These are phyloP conservation scores for Xylaria intraflava DNA, from an alignment of 495 filamentous ascomycete genomes.

Conservation along the genomic window DNA sequence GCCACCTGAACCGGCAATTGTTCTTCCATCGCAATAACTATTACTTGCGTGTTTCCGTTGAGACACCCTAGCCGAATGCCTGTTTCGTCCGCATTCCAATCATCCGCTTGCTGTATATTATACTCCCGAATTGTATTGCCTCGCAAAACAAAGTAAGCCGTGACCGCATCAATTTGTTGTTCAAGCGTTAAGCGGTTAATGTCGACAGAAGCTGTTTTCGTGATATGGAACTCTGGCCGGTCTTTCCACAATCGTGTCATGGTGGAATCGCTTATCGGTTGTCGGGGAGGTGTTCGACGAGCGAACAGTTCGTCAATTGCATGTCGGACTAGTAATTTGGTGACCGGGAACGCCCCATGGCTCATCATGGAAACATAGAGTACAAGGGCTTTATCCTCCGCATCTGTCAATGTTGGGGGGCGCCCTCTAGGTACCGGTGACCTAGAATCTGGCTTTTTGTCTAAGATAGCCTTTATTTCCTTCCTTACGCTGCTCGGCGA, in stretches of 20 bases:
- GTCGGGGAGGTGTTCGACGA: background rate
- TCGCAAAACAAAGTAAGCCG: background rate
- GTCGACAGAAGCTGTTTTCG: background rate
- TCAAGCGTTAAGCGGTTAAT: background rate
- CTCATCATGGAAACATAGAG: background rate
- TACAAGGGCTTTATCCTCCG: background rate
- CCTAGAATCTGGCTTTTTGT: background rate
- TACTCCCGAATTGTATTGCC: background rate
- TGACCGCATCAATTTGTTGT: background rate
- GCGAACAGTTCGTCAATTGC: background rate
- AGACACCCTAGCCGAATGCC: background rate
- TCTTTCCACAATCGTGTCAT: background rate
- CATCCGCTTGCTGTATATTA: background rate
- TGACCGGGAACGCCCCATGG: background rate
- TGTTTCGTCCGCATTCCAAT: background rate
- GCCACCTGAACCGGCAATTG: background rate
- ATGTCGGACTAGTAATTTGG: background rate
- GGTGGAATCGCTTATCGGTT: background rate
- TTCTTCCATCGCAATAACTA: background rate
- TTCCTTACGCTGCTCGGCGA: background rate
- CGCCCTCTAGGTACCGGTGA: background rate
- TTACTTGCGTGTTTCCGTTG: background rate
- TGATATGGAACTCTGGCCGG: background rate
- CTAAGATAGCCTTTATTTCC: background rate
- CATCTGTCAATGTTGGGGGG: background rate